These are phyloP conservation scores for Fusarium praegraminearum DNA, from an alignment of 2,329 filamentous ascomycete genomes.

Conservation along the genomic window DNA sequence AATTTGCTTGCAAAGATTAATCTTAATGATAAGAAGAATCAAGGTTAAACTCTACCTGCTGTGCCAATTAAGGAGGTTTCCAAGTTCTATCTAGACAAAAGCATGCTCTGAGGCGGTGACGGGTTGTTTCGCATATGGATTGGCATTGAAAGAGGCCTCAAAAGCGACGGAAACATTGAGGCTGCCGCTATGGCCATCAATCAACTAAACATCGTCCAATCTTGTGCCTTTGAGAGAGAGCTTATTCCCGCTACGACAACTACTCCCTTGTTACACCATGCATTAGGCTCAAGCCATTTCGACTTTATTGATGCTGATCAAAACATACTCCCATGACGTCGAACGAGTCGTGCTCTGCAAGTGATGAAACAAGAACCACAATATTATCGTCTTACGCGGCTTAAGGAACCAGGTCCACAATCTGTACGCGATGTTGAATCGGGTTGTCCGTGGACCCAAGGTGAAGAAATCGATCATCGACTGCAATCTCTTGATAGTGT, in stretches of 20 bases:
- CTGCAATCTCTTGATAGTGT: background rate
- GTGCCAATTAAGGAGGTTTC: slow-evolving; percentile 17
- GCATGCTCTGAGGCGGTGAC: slow-evolving; percentile 27
- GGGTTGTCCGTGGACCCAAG: background rate
- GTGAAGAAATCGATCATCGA: slow-evolving; percentile 10
- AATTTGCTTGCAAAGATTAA: slow-evolving; percentile 14
- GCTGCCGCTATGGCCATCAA: slow-evolving; percentile 29
- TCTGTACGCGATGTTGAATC: background rate
- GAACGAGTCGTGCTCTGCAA: slow-evolving; percentile 16
- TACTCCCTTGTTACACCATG: slow-evolving; percentile 43
- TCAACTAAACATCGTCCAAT: slow-evolving; percentile 36
- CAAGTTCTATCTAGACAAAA: background rate
- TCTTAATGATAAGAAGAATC: background rate
- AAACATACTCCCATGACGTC: slow-evolving; percentile 41
- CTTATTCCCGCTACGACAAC: slow-evolving; percentile 42
- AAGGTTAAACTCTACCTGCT: background rate
- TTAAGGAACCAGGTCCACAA: slow-evolving; percentile 25
- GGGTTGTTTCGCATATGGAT: slow-evolving; percentile 1
- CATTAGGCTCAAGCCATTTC: background rate
- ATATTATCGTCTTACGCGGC: slow-evolving; percentile 34
- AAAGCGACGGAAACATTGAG: slow-evolving; percentile 19
- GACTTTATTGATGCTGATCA: slow-evolving; percentile 36
- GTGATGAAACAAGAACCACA: slow-evolving; percentile 43
- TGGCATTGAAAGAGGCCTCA: slow-evolving; percentile 31
- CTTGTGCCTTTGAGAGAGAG: slow-evolving; percentile 17